phyloP scores from a whole-genome alignment of 208 protist genomes.

The Trypanosoma platydactyli region DNA sequence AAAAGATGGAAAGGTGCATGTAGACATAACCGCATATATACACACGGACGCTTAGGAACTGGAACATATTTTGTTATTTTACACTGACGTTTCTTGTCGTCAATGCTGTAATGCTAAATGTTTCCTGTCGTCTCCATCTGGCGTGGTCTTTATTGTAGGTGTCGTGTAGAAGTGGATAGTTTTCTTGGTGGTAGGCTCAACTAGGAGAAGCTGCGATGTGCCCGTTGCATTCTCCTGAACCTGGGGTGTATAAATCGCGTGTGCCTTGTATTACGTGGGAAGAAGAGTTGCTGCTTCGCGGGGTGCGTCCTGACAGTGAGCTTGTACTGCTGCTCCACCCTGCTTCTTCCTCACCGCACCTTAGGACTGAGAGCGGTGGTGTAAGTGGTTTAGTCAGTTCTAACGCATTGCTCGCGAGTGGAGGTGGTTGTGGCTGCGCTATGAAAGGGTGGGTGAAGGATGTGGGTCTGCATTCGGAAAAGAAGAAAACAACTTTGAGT shows the following conservation, averaged over 20 bases:
- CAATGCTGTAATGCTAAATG: too few relatives aligned
- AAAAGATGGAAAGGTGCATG: too few relatives aligned
- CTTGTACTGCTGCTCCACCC: constrained; percentile 39
- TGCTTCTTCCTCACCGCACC: constrained; percentile 24
- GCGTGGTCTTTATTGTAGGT: too few relatives aligned
- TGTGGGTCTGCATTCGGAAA: not conserved
- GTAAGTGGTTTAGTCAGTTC: not conserved
- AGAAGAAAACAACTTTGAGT: not conserved
- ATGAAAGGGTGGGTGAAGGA: too few relatives aligned
- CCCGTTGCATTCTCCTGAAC: constrained; percentile 7
- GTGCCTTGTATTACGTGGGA: constrained; percentile 38
- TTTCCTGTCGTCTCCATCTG: too few relatives aligned
- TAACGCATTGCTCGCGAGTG: not conserved
- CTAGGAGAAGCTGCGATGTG: not conserved
- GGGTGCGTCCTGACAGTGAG: constrained; percentile 49
- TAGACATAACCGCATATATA: too few relatives aligned
- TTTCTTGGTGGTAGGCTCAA: too few relatives aligned
- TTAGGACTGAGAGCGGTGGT: not conserved
- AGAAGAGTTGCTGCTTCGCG: constrained; percentile 56
- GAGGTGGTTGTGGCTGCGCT: too few relatives aligned
- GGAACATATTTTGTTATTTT: too few relatives aligned
- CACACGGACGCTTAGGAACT: too few relatives aligned
- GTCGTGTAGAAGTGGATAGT: too few relatives aligned
- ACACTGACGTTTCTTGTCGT: too few relatives aligned
- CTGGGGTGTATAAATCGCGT: not conserved